Evolutionary conservation across 2,329 filamentous ascomycete species (phyloP), one percentile per base, ranked within the genome.

Genomic region (Fusarium sp.): DNA sequence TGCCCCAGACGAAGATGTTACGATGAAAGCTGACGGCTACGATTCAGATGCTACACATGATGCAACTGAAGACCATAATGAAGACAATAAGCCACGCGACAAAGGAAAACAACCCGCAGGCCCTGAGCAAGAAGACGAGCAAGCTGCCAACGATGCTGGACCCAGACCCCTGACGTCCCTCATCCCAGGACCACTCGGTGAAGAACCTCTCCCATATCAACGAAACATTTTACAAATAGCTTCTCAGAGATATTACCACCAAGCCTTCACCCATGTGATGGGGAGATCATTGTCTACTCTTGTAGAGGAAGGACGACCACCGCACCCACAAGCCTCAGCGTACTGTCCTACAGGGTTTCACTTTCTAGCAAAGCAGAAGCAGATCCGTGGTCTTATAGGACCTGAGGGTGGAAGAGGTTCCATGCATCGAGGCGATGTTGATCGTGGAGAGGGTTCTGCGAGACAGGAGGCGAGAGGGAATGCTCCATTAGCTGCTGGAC

Each of bases 301-400:
- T 7, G 41, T 74, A 10, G 73, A 75, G 36, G 55, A 75, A 39
- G 45, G 50, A 2, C 55, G 72, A 38, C 12, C 15, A 14, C 56
- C 65, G 9, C 26, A 36, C 8, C 36, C 44, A 4, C n/a, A 13
- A 20, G 44, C 14, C 11, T 30, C 24, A 1, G 61, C 55, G 13
- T 61, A 63, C 15, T 56, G 47, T 16, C 56, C 57, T 3, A 36
- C 20, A 6, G 54, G 45, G 8, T 22, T 47, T 14, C 56, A 36
- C 12, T 30, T 33, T 26, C 6, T 28, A 16, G 55, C 38, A 18
- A 51, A 51, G 28, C n/a, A 36, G 1, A n/a, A 54, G 30, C 35
- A 62, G 38, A 5, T 61, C 28, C 5, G 9, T 8, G 51, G 53
- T 4, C 38, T 57, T 14, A 6, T 30, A 5, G 58, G 31, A 6